Evolutionary conservation across 2,329 filamentous ascomycete genomes (phyloP), one percentile per base, ranked within the genome.

Genomic region (Phoma sp.): DNA sequence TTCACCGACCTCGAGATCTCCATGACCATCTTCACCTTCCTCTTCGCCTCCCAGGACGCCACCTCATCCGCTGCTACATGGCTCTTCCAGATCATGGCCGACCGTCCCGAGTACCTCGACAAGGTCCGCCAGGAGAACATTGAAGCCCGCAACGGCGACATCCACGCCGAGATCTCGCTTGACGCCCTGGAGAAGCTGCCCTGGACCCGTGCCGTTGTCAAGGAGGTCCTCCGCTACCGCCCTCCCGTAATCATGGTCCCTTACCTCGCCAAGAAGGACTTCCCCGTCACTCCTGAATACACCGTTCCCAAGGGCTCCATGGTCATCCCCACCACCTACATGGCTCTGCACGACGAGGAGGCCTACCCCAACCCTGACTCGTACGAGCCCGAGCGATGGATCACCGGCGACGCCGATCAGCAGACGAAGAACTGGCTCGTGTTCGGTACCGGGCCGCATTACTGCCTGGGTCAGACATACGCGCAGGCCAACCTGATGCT

Each of bases 191-290:
- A 98, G 72, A 87, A 89, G 46, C 86, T 97, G 83, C 85, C 86
- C 12, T 97, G 96, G 77, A 98, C 95, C 36, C 90, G 92, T 54
- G 93, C 92, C 33, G 91, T 96, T 36, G 90, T 98, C 62, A 92
- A 80, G 68, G 78, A 80, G 68, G 73, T 68, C 10, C 69, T 80
- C 33, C 91, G 95, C 72, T 98, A 96, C 82, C 90, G 93, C 51
- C 95, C 95, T 61, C 95, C 95, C 51, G 95, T 99, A 69, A 84
- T 97, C 76, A 96, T 99, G 92, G 91, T 97, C 43, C 95, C 95
- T 28, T 98, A 98, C 77, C 76, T 93, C 58, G 91, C 88, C 62
- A 98, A 98, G 88, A 96, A 96, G 82, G 80, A 90, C 50, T 99
- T 98, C 84, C 93, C 93, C 43, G 89, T 99, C 66, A 92, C 90